Base-by-base conservation (phyloP, 768 basidiomycete species). In the Collybiopsis confluens region DNA sequence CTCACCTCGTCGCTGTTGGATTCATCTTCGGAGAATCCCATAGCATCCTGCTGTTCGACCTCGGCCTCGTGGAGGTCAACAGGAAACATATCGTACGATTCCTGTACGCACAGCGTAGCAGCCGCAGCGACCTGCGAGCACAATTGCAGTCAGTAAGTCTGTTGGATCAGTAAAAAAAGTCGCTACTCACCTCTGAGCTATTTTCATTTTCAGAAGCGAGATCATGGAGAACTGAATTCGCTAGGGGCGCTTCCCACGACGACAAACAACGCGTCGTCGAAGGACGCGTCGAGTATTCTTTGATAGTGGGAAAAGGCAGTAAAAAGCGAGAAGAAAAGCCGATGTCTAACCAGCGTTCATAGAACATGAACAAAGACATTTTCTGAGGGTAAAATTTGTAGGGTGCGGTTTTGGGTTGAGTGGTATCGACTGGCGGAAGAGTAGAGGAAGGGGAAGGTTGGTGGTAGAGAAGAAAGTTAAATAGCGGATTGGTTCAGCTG, bases 161-260 rank as follows among this genome's bases (percentile, higher is more conserved):
- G 13, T 28, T 35, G 45, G 35, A 33, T 8, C 21, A 27, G 28
- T 18, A 47, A 35, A 47, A 33, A 27, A 3, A 47, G 5, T 35
- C 1, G 20, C 6, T 21, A 36, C 47, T 35, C 35, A 48, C 47
- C 47, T 48, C 21, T 7, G 35, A 37, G 23, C 8, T 21, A 24
- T 24, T 28, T 37, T 37, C 35, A 13, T 18, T 13, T 37, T 48
- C 24, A 28, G 24, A 41, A 43, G 38, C 27, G 38, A 50, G 49
- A 23, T 16, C 24, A 16, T 18, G 21, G 26, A n/a, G 26, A 33
- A 23, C 26, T 51, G 50, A 51, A 27, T 51, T 51, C 50, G 37
- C 47, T 11, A 48, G 33, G 20, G 47, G 47, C 23, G 23, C 47
- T 51, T 51, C 50, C 50, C 50, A 51, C 50, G 50, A 20, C 24